Conservation (phyloP, 352 stramenopile genomes). For the Globisporangium paddicum region DNA sequence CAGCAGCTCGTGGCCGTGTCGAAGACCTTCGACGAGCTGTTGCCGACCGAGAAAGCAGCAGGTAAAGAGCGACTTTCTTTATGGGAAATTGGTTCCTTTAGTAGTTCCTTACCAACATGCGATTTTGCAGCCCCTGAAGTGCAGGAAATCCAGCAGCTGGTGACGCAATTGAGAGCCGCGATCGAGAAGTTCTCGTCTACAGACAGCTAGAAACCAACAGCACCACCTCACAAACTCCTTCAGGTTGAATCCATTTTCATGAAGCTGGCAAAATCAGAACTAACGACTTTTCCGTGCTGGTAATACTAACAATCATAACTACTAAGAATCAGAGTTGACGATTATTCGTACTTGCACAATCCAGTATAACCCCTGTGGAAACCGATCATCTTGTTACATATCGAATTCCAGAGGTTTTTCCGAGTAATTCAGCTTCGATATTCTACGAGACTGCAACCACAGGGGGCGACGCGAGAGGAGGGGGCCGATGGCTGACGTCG, state of each 20-base stretch:
- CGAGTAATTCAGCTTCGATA: neutral
- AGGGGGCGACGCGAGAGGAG: neutral
- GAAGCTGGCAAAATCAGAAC: too few relatives aligned
- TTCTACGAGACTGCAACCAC: neutral
- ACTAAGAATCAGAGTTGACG: too few relatives aligned
- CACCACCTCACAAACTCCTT: neutral
- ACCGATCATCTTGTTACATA: neutral
- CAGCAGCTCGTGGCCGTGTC: slow-evolving; percentile 19
- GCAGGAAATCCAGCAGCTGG: slow-evolving; percentile 34
- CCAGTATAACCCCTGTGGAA: neutral
- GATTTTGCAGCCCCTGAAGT: slow-evolving; percentile 24
- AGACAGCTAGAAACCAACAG: slow-evolving; percentile 7
- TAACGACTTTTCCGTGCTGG: too few relatives aligned
- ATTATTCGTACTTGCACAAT: too few relatives aligned
- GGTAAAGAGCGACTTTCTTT: slow-evolving; percentile 5
- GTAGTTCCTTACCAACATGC: neutral
- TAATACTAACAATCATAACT: too few relatives aligned
- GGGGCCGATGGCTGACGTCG: slow-evolving; percentile 21
- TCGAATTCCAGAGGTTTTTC: neutral
- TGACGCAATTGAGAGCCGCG: slow-evolving; percentile 23
- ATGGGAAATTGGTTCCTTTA: too few relatives aligned
- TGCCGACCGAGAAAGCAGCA: slow-evolving; percentile 5
- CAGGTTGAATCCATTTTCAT: too few relatives aligned
- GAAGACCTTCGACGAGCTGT: slow-evolving; percentile 15
- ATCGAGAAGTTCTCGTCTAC: slow-evolving; percentile 19